phyloP scores from a whole-genome alignment of 495 filamentous ascomycete species.

The Schizothecium vesticola region DNA sequence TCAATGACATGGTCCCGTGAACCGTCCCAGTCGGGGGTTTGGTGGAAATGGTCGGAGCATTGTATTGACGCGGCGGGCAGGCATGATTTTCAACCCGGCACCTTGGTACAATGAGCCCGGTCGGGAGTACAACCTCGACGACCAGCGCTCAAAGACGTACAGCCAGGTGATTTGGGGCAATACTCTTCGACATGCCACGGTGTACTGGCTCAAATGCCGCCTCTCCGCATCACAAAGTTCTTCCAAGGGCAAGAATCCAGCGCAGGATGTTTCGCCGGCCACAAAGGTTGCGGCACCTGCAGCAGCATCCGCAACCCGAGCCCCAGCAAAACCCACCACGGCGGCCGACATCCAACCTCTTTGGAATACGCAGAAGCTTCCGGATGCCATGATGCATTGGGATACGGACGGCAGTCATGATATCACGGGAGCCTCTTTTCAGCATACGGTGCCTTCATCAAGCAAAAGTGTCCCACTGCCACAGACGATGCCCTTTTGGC shows the following conservation, averaged over 20 bases:
- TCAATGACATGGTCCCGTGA: not conserved
- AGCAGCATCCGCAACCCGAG: not conserved
- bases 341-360: not conserved
- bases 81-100: constrained; percentile 54
- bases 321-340: not conserved
- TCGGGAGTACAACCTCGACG: constrained; percentile 25
- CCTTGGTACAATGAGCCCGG: constrained; percentile 58
- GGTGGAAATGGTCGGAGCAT: not conserved
- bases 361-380: not conserved
- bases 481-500: too few species aligned
- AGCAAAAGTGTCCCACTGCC: not conserved
- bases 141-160: constrained; percentile 26
- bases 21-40: not conserved
- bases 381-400: not conserved
- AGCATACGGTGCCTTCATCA: not conserved
- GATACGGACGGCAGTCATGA: not conserved
- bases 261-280: not conserved
- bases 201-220: constrained; percentile 40
- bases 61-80: constrained; percentile 5
- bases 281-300: not conserved
- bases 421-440: not conserved
- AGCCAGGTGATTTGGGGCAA: constrained; percentile 32
- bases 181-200: constrained; percentile 44
- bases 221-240: not conserved
- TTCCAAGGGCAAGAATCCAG: not conserved